A percentile compares a stretch with the other conserved stretches of the same genome.
Evolutionary conservation across 2,329 filamentous ascomycete genomes (phyloP).

Genomic region (Aureobasidium sp.): DNA sequence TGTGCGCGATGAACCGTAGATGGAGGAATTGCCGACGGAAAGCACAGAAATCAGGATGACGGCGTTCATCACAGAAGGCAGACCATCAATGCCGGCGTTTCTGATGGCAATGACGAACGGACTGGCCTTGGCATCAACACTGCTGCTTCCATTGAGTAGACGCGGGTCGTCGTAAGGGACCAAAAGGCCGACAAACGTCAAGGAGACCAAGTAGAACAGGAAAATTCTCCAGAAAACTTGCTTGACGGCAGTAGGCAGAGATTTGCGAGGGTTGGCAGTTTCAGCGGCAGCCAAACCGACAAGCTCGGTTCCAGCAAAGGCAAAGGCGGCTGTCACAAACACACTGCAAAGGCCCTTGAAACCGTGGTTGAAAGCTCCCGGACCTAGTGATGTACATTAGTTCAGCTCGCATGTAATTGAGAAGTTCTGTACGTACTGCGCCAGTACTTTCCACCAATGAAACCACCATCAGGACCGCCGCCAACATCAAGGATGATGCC

Average conservation of each 20-base stretch:
- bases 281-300: conserved; percentile 72
- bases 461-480: conserved; percentile 61
- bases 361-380: conserved; percentile 78
- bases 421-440: background rate
- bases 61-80: conserved; percentile 89
- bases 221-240: conserved; percentile 90
- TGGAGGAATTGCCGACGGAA: conserved; percentile 83
- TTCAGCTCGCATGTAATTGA: conserved; percentile 48
- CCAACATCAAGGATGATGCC: conserved; percentile 82
- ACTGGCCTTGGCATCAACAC: conserved; percentile 66
- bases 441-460: conserved; percentile 66
- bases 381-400: conserved; percentile 55
- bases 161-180: conserved; percentile 64
- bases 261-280: conserved; percentile 71
- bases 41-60: conserved; percentile 87
- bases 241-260: conserved; percentile 78
- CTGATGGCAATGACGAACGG: conserved; percentile 92
- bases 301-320: conserved; percentile 69
- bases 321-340: conserved; percentile 69
- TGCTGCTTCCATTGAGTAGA: conserved; percentile 53
- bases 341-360: conserved; percentile 78
- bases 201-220: conserved; percentile 73
- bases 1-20: conserved; percentile 87
- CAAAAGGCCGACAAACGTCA: conserved; percentile 73
- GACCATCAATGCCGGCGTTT: conserved; percentile 67